phyloP scores from a whole-genome alignment of 306 rosid genomes.

The Prunus fruticosa region DNA sequence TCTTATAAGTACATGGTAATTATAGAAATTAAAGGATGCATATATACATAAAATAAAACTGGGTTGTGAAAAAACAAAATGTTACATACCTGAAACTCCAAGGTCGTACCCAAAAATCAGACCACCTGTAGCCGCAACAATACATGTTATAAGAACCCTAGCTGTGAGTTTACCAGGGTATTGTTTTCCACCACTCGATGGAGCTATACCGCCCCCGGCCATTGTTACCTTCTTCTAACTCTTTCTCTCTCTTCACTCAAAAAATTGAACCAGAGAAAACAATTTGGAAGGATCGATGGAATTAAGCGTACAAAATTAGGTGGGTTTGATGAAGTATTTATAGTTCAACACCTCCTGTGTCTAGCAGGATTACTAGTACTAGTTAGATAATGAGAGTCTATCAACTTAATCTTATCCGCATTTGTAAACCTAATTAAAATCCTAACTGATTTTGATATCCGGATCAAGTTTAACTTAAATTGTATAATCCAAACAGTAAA shows the following conservation, averaged over 20 bases:
- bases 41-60: background rate
- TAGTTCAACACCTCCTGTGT: too few relatives aligned
- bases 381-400: too few relatives aligned
- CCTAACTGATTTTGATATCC: too few relatives aligned
- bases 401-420: too few relatives aligned
- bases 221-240: background rate
- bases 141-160: conserved; percentile 49
- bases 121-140: conserved; percentile 69
- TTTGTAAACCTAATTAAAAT: too few relatives aligned
- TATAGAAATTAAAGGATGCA: background rate
- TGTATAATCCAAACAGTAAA: too few relatives aligned
- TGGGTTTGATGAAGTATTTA: background rate
- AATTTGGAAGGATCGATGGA: too few relatives aligned
- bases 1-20: background rate
- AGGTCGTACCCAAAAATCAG: conserved; percentile 86
- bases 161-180: conserved; percentile 56
- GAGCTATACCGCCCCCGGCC: conserved; percentile 28
- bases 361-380: too few relatives aligned
- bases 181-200: conserved; percentile 6
- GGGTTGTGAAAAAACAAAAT: background rate
- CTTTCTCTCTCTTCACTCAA: background rate
- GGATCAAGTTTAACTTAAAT: too few relatives aligned
- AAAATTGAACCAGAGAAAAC: too few relatives aligned
- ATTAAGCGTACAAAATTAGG: too few relatives aligned
- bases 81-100: conserved; percentile 64